Percentiles rank a stretch among this genome's conserved stretches.
Evolutionary conservation across 768 basidiomycete species (phyloP).

Genomic region (Boletus subparvulus): DNA sequence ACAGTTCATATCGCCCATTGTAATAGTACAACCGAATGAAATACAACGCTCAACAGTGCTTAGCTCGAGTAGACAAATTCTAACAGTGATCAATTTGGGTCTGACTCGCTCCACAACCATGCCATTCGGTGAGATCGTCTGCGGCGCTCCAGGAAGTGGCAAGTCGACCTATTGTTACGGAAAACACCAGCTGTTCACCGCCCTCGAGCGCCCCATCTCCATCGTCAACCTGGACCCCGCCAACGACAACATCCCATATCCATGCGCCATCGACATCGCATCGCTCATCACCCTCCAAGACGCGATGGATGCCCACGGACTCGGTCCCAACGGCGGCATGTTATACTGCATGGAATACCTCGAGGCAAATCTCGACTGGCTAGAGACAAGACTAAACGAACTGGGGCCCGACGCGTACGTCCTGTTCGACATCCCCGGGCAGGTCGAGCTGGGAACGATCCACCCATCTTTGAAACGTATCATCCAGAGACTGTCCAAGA

Average conservation of each 20-base stretch:
- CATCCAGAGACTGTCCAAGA: conserved; percentile 65
- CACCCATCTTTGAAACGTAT: conserved; percentile 87
- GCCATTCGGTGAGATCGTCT: conserved; percentile 88
- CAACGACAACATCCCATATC: conserved; percentile 86
- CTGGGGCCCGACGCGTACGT: conserved; percentile 78
- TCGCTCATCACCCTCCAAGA: conserved; percentile 84
- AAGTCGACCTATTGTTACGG: conserved; percentile 90
- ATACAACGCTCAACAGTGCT: too few relatives aligned
- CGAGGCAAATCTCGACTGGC: conserved; percentile 91
- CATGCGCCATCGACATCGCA: conserved; percentile 83
- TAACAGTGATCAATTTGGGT: too few relatives aligned
- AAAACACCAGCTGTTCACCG: conserved; percentile 86
- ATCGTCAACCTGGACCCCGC: conserved; percentile 97
- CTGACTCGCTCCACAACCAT: conserved; percentile 39
- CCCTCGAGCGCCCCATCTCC: conserved; percentile 80
- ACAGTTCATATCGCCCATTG: too few relatives aligned
- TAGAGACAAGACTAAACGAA: conserved; percentile 64
- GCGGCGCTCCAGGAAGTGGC: conserved; percentile 82
- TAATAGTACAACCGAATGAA: too few relatives aligned
- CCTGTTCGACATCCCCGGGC: conserved; percentile 94
- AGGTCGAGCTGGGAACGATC: conserved; percentile 96
- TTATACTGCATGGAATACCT: conserved; percentile 96
- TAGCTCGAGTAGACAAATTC: too few relatives aligned
- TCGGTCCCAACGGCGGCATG: conserved; percentile 97
- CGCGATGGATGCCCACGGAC: conserved; percentile 77